These are phyloP conservation scores for Stagonosporopsis chrysanthemi DNA, from an alignment of 2,329 filamentous ascomycete species.

Conservation along the genomic window DNA sequence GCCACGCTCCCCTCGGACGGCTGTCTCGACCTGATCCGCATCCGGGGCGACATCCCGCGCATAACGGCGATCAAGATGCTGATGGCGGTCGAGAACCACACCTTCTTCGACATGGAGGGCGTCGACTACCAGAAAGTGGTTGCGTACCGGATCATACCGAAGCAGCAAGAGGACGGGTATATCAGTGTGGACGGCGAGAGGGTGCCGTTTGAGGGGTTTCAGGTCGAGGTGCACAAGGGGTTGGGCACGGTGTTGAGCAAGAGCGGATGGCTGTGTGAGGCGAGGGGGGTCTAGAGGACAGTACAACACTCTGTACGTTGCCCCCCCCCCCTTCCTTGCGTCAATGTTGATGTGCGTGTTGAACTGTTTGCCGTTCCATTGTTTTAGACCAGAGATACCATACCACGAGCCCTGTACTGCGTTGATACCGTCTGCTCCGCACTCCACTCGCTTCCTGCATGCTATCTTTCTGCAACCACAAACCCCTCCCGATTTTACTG, in stretches of 20 bases:
- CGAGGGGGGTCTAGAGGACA: conserved; percentile 43
- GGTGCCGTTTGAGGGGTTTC: conserved; percentile 86
- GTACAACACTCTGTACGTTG: not conserved
- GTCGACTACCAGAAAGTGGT: conserved; percentile 84
- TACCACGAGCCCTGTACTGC: not conserved
- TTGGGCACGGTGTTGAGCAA: conserved; percentile 87
- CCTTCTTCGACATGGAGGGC: conserved; percentile 79
- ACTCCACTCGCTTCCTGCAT: too few relatives aligned
- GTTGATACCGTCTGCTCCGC: not conserved
- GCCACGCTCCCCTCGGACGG: conserved; percentile 84
- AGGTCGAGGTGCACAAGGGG: conserved; percentile 84
- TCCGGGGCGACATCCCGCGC: conserved; percentile 77
- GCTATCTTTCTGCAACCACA: too few relatives aligned
- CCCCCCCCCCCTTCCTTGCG: not conserved
- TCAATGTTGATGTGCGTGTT: not conserved
- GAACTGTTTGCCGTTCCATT: not conserved
- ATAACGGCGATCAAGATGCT: conserved; percentile 73
- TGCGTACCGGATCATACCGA: conserved; percentile 86
- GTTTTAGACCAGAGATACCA: conserved; percentile 14
- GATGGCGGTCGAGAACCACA: conserved; percentile 72
- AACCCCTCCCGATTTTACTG: too few relatives aligned
- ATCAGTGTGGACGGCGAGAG: conserved; percentile 95
- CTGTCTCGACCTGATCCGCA: conserved; percentile 81
- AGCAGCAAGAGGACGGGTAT: conserved; percentile 68
- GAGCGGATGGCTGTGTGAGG: conserved; percentile 74